Conservation (phyloP, 345 rosid species). For the Arabidopsis thaliana region DNA sequence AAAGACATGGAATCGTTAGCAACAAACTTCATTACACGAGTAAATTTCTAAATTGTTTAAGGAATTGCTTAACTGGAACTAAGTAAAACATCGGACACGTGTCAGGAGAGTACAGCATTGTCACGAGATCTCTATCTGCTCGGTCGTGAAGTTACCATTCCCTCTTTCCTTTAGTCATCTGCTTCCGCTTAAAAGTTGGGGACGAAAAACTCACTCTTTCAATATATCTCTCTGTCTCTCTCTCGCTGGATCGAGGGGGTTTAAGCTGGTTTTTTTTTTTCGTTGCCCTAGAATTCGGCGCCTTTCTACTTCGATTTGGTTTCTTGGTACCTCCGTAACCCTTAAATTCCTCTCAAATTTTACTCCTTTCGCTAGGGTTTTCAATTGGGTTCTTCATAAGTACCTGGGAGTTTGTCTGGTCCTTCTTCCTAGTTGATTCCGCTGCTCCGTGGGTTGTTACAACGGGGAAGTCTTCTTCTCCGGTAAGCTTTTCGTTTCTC, state of each 20-base stretch:
- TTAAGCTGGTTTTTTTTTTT: constrained; percentile 41
- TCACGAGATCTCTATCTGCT: constrained; percentile 37
- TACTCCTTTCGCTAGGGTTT: constrained; percentile 25
- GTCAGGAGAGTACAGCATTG: neutral
- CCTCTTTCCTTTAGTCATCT: constrained; percentile 32
- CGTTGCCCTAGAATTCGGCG: constrained; percentile 30
- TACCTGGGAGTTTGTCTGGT: neutral
- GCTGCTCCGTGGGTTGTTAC: constrained; percentile 19
- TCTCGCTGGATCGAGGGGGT: constrained; percentile 42
- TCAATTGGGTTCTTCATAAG: neutral
- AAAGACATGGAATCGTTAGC: no score
- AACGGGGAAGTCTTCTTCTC: constrained; percentile 41
- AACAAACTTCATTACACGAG: no score
- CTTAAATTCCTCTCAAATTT: constrained; percentile 5
- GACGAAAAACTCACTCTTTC: constrained; percentile 27
- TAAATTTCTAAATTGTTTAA: no score
- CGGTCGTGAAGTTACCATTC: constrained; percentile 43
- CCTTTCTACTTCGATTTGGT: constrained; percentile 30
- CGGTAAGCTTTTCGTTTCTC: constrained; percentile 29
- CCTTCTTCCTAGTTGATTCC: constrained; percentile 17
- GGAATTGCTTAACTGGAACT: no score
- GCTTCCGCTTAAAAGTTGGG: constrained; percentile 34
- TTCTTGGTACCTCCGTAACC: constrained; percentile 19
- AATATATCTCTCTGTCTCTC: constrained; percentile 8
- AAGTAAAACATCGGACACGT: constrained; percentile 26